A percentile compares a stretch with the other conserved stretches of the same genome.
phyloP scores from a whole-genome alignment of 345 rosid genomes.

The Excoecaria cochinchinensis region DNA sequence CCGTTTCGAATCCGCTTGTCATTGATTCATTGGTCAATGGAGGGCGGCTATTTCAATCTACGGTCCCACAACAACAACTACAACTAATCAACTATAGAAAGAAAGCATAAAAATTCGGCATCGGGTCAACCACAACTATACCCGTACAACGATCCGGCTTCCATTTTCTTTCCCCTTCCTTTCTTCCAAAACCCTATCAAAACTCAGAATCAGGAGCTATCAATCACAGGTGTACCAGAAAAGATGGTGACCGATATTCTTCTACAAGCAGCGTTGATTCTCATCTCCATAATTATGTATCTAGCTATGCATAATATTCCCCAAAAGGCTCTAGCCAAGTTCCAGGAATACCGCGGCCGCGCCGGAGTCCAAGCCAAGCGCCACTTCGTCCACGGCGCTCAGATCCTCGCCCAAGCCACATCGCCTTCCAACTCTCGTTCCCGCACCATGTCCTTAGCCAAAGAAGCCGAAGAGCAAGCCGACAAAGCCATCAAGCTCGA shows the following conservation, averaged over 20 bases:
- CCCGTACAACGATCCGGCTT: too few relatives aligned
- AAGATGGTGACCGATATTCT: conserved; percentile 47
- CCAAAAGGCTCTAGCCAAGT: conserved; percentile 24
- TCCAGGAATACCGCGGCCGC: conserved; percentile 28
- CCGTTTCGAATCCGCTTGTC: too few relatives aligned
- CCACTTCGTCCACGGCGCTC: conserved; percentile 69
- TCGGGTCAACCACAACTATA: too few relatives aligned
- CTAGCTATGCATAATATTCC: conserved; percentile 61
- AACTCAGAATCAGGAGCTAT: not conserved
- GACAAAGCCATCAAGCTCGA: conserved; percentile 49
- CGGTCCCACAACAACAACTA: too few relatives aligned
- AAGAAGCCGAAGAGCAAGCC: conserved; percentile 55
- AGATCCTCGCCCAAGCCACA: conserved; percentile 53
- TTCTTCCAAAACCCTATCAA: too few relatives aligned
- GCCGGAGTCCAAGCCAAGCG: conserved; percentile 50
- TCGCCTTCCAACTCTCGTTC: conserved; percentile 46
- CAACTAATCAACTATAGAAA: too few relatives aligned
- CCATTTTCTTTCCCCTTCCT: too few relatives aligned
- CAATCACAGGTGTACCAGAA: too few relatives aligned
- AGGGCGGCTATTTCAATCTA: too few relatives aligned
- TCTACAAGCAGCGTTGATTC: conserved; percentile 51
- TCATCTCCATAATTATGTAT: conserved; percentile 43
- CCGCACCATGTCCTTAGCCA: conserved; percentile 44
- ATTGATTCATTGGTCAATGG: too few relatives aligned
- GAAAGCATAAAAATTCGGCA: too few relatives aligned